Evolutionary conservation across 1,139 yeast genomes (phyloP).

Genomic region (Lodderomyces margitis): DNA sequence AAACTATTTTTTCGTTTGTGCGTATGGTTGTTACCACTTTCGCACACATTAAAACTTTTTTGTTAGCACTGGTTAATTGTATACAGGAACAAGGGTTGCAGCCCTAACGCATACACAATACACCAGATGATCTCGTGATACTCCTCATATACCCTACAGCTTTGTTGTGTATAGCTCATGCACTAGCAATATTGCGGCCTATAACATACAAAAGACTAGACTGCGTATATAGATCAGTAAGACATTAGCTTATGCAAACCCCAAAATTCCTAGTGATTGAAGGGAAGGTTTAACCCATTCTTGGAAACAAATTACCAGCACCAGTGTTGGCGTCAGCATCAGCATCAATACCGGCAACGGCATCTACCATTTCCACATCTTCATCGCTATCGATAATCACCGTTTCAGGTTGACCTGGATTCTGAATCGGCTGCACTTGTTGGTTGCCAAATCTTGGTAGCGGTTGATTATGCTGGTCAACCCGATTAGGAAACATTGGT

Average conservation of each 20-base stretch:
- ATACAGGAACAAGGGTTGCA: neutral
- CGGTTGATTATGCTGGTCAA: neutral
- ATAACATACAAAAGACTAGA: neutral
- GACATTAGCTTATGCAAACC: too few relatives aligned
- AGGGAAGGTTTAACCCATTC: constrained; percentile 11
- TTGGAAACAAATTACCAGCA: constrained; percentile 27
- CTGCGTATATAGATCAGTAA: neutral
- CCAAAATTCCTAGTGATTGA: neutral
- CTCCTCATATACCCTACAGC: too few relatives aligned
- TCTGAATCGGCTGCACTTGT: constrained; percentile 14
- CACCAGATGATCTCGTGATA: too few relatives aligned
- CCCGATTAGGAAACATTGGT: constrained; percentile 39
- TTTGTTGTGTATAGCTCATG: too few relatives aligned
- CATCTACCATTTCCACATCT: constrained; percentile 36
- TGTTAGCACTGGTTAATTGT: too few relatives aligned
- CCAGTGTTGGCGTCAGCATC: neutral
- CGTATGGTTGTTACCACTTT: too few relatives aligned
- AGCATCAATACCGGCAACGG: too few relatives aligned
- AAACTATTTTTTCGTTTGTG: too few relatives aligned
- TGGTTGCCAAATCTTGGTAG: constrained; percentile 1
- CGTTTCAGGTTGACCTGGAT: neutral
- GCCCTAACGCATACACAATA: neutral
- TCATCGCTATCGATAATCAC: constrained; percentile 13
- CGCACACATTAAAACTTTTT: neutral
- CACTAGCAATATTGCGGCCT: neutral